Evolutionary conservation across 78 protist genomes (phyloP).

Genomic region (Polysphondylium violaceum): DNA sequence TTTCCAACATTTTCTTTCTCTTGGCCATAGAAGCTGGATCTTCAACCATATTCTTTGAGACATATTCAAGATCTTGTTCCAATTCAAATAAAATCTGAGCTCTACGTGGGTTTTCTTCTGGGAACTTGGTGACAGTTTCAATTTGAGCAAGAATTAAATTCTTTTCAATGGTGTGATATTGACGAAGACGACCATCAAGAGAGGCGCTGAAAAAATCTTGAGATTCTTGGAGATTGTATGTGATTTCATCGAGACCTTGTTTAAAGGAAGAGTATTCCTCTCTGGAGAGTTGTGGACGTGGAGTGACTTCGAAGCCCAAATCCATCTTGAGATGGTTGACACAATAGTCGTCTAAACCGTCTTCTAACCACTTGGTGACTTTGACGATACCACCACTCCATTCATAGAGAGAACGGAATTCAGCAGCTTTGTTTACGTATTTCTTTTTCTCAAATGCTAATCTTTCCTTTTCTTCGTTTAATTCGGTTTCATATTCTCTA

Average conservation of each 20-base stretch:
- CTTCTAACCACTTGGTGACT: slow-evolving; percentile 78
- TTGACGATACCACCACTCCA: slow-evolving; percentile 81
- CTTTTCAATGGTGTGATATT: slow-evolving; percentile 79
- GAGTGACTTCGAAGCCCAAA: slow-evolving; percentile 8
- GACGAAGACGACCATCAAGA: slow-evolving; percentile 83
- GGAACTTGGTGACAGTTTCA: slow-evolving; percentile 29
- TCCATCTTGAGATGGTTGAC: slow-evolving; percentile 73
- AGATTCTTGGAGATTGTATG: slow-evolving; percentile 85
- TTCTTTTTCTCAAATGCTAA: slow-evolving; percentile 16
- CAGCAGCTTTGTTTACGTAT: slow-evolving; percentile 16
- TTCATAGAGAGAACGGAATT: slow-evolving; percentile 41
- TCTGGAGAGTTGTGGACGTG: slow-evolving; percentile 44
- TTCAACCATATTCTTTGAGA: slow-evolving; percentile 69
- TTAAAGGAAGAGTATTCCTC: slow-evolving; percentile 37
- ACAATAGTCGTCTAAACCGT: slow-evolving; percentile 77
- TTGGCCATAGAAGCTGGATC: slow-evolving; percentile 69
- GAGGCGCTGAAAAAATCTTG: slow-evolving; percentile 85
- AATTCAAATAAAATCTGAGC: slow-evolving; percentile 42
- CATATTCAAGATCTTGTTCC: slow-evolving; percentile 76
- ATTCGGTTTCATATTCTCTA: slow-evolving; percentile 71
- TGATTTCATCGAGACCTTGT: slow-evolving; percentile 81
- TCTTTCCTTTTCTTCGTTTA: slow-evolving; percentile 54
- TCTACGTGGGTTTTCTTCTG: slow-evolving; percentile 49
- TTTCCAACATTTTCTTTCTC: slow-evolving; percentile 70
- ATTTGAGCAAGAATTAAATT: slow-evolving; percentile 60